phyloP scores from a whole-genome alignment of 1,139 yeast species.

The Taiozyma sp. region DNA sequence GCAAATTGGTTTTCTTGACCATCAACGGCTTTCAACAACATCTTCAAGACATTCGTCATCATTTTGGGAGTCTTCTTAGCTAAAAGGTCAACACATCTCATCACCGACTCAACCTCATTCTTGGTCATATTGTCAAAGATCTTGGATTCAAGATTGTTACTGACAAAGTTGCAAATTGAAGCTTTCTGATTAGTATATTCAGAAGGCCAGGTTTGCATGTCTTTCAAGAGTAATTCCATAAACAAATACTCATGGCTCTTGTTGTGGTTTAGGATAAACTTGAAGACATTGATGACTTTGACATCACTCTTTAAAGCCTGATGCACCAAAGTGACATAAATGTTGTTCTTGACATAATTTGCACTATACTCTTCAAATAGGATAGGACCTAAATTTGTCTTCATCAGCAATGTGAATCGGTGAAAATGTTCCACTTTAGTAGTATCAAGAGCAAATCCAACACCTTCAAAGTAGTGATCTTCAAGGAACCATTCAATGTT shows the following conservation, averaged over 20 bases:
- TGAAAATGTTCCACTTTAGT: slow-evolving; percentile 13
- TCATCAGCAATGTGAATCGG: slow-evolving; percentile 10
- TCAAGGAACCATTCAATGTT: neutral
- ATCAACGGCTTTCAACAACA: slow-evolving; percentile 1
- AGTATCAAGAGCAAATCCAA: neutral
- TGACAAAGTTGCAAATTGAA: slow-evolving; percentile 9
- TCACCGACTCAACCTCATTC: slow-evolving; percentile 10
- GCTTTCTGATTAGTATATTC: neutral
- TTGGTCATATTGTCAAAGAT: slow-evolving; percentile 10
- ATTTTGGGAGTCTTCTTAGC: neutral
- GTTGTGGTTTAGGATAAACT: slow-evolving; percentile 11
- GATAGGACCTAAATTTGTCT: slow-evolving; percentile 13
- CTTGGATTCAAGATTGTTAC: slow-evolving; percentile 20
- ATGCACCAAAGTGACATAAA: slow-evolving; percentile 8
- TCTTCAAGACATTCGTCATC: slow-evolving; percentile 5
- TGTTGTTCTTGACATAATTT: slow-evolving; percentile 1
- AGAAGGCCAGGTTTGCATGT: neutral
- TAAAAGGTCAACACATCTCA: neutral
- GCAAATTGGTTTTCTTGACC: neutral
- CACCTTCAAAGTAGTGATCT: neutral
- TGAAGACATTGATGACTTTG: slow-evolving; percentile 14
- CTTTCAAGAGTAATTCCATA: slow-evolving; percentile 3
- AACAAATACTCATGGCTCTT: slow-evolving; percentile 13
- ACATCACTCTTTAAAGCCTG: slow-evolving; percentile 2
- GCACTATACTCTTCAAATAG: slow-evolving; percentile 6